These are phyloP conservation scores for Salix udensis DNA, from an alignment of 345 rosid genomes.

Conservation along the genomic window DNA sequence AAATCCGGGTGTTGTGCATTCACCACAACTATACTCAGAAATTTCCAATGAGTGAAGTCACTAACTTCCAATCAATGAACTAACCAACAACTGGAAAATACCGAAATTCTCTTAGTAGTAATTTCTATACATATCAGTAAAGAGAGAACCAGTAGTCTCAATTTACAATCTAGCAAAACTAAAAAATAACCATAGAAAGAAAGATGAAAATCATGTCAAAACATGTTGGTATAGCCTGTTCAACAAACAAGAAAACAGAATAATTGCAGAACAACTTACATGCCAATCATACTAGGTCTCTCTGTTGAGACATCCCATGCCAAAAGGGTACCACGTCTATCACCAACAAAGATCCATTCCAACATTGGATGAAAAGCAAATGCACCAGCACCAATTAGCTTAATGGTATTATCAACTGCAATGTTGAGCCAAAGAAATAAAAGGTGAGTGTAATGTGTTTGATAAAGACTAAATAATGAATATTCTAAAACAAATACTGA, in stretches of 20 bases:
- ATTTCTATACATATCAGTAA: neutral
- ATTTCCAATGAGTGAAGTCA: neutral
- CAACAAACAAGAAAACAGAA: neutral
- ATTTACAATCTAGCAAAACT: neutral
- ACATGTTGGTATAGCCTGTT: neutral
- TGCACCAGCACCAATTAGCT: slow-evolving; percentile 87
- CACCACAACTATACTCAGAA: neutral
- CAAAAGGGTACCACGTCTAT: slow-evolving; percentile 89
- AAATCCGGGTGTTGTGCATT: neutral
- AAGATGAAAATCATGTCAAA: neutral
- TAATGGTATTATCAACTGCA: slow-evolving; percentile 91
- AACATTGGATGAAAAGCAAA: slow-evolving; percentile 92
- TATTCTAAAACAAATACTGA: neutral
- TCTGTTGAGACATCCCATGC: slow-evolving; percentile 99
- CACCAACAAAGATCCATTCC: slow-evolving; percentile 98
- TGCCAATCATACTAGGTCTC: slow-evolving; percentile 94
- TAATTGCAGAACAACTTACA: slow-evolving; percentile 47
- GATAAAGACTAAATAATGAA: slow-evolving; percentile 9
- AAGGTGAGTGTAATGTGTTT: slow-evolving; percentile 1
- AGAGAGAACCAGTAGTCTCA: neutral
- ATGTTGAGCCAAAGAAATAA: slow-evolving; percentile 13
- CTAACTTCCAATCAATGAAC: neutral
- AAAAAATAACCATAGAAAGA: neutral
- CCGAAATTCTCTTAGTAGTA: neutral
- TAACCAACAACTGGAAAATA: neutral